Evolutionary conservation across 345 rosid genomes (phyloP).

Genomic region (Gossypium ekmanianum): DNA sequence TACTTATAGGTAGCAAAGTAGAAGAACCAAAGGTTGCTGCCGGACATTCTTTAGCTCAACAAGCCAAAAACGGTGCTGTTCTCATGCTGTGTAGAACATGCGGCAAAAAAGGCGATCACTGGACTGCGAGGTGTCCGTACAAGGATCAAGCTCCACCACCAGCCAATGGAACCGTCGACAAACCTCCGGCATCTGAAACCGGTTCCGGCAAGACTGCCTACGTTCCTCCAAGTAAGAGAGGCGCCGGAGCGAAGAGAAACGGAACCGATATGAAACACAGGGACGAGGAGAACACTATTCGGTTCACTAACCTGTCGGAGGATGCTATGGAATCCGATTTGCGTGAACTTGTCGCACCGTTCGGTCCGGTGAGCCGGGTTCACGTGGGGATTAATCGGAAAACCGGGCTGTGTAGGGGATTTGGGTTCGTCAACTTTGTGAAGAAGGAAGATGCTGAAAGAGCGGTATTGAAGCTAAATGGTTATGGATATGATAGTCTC

Average conservation of each 20-base stretch:
- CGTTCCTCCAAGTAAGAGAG: constrained; percentile 73
- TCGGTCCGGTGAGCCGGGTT: constrained; percentile 75
- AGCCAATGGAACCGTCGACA: constrained; percentile 49
- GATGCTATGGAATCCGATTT: constrained; percentile 81
- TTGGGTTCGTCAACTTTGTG: constrained; percentile 82
- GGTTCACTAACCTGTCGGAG: constrained; percentile 80
- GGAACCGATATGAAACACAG: constrained; percentile 87
- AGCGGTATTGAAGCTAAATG: constrained; percentile 82
- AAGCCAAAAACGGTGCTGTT: constrained; percentile 66
- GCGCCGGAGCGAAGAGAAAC: constrained; percentile 54
- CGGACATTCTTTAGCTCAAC: constrained; percentile 53
- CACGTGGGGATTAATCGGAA: constrained; percentile 86
- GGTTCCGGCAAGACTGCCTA: constrained; percentile 52
- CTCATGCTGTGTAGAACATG: constrained; percentile 88
- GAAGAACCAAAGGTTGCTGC: constrained; percentile 57
- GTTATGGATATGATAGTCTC: constrained; percentile 89
- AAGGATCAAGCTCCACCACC: constrained; percentile 69
- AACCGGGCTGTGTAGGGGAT: constrained; percentile 82
- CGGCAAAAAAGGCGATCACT: constrained; percentile 88
- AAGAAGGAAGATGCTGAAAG: constrained; percentile 82
- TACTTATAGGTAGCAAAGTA: constrained; percentile 49
- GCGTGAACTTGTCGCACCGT: constrained; percentile 75
- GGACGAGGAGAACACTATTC: constrained; percentile 85
- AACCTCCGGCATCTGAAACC: constrained; percentile 50
- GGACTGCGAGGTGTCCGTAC: constrained; percentile 87